phyloP scores from a whole-genome alignment of 139 green algal genomes.

The Chlamydomonas incerta region DNA sequence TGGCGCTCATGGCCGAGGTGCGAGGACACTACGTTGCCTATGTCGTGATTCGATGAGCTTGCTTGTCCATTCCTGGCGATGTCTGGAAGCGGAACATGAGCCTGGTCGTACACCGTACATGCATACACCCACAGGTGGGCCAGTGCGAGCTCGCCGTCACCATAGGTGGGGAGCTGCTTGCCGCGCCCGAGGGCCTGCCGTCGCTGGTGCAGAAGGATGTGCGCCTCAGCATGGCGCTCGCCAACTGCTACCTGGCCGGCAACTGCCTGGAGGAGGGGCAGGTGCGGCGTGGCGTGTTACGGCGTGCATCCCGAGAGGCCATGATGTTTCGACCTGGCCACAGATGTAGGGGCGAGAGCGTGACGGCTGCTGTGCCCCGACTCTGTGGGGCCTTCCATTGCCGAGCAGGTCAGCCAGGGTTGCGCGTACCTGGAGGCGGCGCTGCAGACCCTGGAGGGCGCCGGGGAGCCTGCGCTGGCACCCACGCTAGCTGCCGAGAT shows the following conservation, averaged over 20 bases:
- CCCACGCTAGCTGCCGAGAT: conserved; percentile 66
- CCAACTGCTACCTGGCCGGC: conserved; percentile 68
- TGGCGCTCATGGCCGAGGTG: conserved; percentile 76
- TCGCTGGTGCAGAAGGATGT: conserved; percentile 54
- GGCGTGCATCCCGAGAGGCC: too few relatives aligned
- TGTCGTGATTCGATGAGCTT: too few relatives aligned
- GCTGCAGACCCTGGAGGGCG: conserved; percentile 54
- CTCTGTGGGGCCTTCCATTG: too few relatives aligned
- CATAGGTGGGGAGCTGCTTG: conserved; percentile 10
- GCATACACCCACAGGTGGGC: conserved; percentile 38
- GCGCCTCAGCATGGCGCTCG: conserved; percentile 67
- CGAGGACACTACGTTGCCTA: too few relatives aligned
- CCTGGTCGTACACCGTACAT: too few relatives aligned
- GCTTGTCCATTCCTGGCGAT: too few relatives aligned
- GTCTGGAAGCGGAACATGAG: too few relatives aligned
- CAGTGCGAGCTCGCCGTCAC: conserved; percentile 13
- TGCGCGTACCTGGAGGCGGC: conserved; percentile 69
- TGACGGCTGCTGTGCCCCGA: too few relatives aligned
- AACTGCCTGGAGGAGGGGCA: conserved; percentile 12
- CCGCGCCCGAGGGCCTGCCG: background rate
- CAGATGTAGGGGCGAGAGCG: too few relatives aligned
- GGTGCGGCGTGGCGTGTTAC: too few relatives aligned
- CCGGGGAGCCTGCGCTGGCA: conserved; percentile 51
- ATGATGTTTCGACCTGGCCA: too few relatives aligned
- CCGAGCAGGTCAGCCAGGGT: background rate